Percentiles rank a stretch among this genome's conserved stretches.
Conservation (phyloP, 2,329 filamentous ascomycete genomes). For the Hypoxylon sp. region DNA sequence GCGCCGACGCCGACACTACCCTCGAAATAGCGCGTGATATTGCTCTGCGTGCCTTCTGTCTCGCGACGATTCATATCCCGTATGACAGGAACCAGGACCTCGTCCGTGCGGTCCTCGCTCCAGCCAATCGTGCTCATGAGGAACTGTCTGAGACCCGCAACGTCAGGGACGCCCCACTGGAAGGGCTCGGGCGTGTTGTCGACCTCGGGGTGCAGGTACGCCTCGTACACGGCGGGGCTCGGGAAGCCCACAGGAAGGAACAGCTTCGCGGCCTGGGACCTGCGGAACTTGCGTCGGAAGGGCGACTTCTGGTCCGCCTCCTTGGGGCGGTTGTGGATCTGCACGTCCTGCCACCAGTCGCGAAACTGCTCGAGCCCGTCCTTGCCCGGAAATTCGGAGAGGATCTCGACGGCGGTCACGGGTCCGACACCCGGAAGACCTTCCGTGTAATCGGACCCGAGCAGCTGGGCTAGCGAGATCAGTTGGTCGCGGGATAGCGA, state of each 20-base stretch:
- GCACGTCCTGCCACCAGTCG: slow-evolving; percentile 86
- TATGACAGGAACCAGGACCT: slow-evolving; percentile 94
- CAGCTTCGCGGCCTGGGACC: slow-evolving; percentile 79
- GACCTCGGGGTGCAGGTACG: slow-evolving; percentile 87
- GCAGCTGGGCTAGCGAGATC: slow-evolving; percentile 87
- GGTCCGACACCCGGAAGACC: slow-evolving; percentile 90
- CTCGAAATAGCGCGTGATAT: slow-evolving; percentile 92
- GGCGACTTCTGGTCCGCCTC: slow-evolving; percentile 65
- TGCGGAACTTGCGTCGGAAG: slow-evolving; percentile 89
- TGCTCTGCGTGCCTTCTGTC: slow-evolving; percentile 90
- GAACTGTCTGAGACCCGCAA: slow-evolving; percentile 83
- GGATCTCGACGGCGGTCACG: slow-evolving; percentile 91
- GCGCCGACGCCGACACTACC: slow-evolving; percentile 76
- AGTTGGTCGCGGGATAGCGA: slow-evolving; percentile 86
- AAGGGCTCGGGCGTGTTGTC: slow-evolving; percentile 81
- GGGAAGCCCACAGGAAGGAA: slow-evolving; percentile 87
- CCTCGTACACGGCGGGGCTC: slow-evolving; percentile 77
- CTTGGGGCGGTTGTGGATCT: slow-evolving; percentile 70
- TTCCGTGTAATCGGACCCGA: slow-evolving; percentile 95
- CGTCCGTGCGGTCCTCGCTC: slow-evolving; percentile 90
- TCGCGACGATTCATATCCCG: slow-evolving; percentile 91
- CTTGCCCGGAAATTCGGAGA: slow-evolving; percentile 81
- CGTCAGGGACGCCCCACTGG: slow-evolving; percentile 94
- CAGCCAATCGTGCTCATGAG: slow-evolving; percentile 94
- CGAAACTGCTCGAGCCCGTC: slow-evolving; percentile 76